Percentiles rank a stretch among this genome's conserved stretches.
phyloP scores from a whole-genome alignment of 106 monocot species.

The Acanthochlamys bracteata region DNA sequence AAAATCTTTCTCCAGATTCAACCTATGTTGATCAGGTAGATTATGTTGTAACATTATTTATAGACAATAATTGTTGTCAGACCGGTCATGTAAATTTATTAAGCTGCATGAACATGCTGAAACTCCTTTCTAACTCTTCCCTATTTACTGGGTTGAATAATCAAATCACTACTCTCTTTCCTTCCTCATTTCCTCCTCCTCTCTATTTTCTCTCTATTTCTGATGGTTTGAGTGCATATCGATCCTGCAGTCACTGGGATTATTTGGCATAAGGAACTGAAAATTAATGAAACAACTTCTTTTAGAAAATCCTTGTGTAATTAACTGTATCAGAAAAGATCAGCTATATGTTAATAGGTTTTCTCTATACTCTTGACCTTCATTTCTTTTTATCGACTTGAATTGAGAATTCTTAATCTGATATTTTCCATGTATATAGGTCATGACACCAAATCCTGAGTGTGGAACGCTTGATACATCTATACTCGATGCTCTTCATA shows the following conservation, averaged over 20 bases:
- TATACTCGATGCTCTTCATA: conserved; percentile 56
- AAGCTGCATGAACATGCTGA: no score
- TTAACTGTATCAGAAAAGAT: background rate
- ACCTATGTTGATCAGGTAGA: conserved; percentile 52
- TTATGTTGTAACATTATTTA: background rate
- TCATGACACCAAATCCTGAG: conserved; percentile 62
- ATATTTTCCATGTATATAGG: conserved; percentile 17
- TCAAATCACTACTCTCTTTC: no score
- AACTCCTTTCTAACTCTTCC: no score
- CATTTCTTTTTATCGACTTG: background rate
- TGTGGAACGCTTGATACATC: conserved; percentile 55
- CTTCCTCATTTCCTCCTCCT: no score
- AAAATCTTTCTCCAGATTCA: conserved; percentile 61
- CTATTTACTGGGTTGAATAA: no score
- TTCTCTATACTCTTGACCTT: no score
- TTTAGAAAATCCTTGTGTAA: background rate
- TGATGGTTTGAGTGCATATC: no score
- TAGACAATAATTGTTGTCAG: conserved; percentile 1
- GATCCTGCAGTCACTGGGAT: background rate
- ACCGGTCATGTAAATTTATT: background rate
- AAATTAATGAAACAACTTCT: background rate
- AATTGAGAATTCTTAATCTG: background rate
- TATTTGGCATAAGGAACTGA: background rate
- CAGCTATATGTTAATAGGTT: background rate
- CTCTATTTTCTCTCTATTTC: no score